A percentile compares a stretch with the other conserved stretches of the same genome.
These are phyloP conservation scores for Pneumocystis murina DNA, from an alignment of 1,139 yeast genomes.

Conservation along the genomic window DNA sequence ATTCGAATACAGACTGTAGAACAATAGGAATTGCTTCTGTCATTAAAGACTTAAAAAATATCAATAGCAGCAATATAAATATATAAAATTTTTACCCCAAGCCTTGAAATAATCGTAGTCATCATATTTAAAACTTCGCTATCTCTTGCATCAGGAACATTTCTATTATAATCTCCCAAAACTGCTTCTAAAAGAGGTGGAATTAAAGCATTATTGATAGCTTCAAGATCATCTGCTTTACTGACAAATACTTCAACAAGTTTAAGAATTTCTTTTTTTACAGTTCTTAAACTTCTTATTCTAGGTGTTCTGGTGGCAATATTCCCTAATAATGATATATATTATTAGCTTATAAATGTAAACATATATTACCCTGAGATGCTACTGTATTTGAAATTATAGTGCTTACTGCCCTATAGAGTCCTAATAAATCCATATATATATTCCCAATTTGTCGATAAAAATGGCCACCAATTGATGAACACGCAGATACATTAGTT, in stretches of 20 bases:
- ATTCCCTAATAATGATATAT: slow-evolving; percentile 17
- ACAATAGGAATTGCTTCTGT: slow-evolving; percentile 83
- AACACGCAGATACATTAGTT: slow-evolving; percentile 87
- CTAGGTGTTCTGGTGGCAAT: slow-evolving; percentile 91
- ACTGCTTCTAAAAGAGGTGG: slow-evolving; percentile 77
- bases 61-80: neutral
- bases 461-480: slow-evolving; percentile 83
- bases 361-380: slow-evolving; percentile 37
- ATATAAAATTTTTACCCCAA: slow-evolving; percentile 32
- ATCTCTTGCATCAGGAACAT: slow-evolving; percentile 93
- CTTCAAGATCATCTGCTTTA: slow-evolving; percentile 75
- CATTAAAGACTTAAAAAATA: slow-evolving; percentile 35
- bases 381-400: slow-evolving; percentile 75
- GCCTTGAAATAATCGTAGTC: slow-evolving; percentile 75
- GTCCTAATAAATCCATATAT: slow-evolving; percentile 76
- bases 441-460: slow-evolving; percentile 76
- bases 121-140: slow-evolving; percentile 93
- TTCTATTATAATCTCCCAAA: slow-evolving; percentile 72
- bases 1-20: slow-evolving; percentile 81
- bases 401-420: slow-evolving; percentile 80
- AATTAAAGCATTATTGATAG: slow-evolving; percentile 67
- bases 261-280: slow-evolving; percentile 84
- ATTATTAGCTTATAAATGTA: neutral
- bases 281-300: slow-evolving; percentile 87
- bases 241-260: slow-evolving; percentile 79